Percentiles rank a stretch among this genome's conserved stretches.
phyloP scores from a whole-genome alignment of 2,329 filamentous ascomycete genomes.

The Botrytis fabae region DNA sequence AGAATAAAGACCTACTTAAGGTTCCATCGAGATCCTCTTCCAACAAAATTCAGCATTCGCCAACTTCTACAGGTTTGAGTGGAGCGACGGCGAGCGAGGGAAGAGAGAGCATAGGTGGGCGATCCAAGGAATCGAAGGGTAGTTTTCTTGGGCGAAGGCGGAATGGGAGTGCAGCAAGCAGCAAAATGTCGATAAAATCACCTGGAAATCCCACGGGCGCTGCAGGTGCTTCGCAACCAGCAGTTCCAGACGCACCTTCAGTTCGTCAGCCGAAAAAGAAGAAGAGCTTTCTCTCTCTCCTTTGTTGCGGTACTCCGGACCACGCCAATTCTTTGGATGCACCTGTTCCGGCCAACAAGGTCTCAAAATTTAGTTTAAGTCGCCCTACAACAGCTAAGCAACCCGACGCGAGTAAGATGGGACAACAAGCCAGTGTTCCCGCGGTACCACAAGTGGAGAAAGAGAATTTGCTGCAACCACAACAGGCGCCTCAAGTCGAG shows the following conservation, averaged over 20 bases:
- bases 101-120: conserved; percentile 61
- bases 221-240: conserved; percentile 40
- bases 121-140: conserved; percentile 65
- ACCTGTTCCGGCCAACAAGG: conserved; percentile 48
- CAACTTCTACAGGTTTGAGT: conserved; percentile 60
- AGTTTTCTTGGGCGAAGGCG: conserved; percentile 63
- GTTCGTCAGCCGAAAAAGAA: conserved; percentile 43
- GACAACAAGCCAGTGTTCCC: conserved; percentile 26
- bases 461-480: conserved; percentile 32
- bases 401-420: conserved; percentile 33
- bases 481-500: conserved; percentile 28
- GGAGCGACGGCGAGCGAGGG: conserved; percentile 60
- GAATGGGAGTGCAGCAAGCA: conserved; percentile 69
- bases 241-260: conserved; percentile 36
- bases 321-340: conserved; percentile 44
- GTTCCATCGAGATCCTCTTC: conserved; percentile 64
- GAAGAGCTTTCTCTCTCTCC: conserved; percentile 48
- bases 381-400: conserved; percentile 39
- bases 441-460: conserved; percentile 35
- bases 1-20: conserved; percentile 54
- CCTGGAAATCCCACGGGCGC: conserved; percentile 44
- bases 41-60: conserved; percentile 59
- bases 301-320: conserved; percentile 50
- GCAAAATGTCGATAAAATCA: conserved; percentile 54
- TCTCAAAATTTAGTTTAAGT: conserved; percentile 43